phyloP scores from a whole-genome alignment of 257 asterid species.

The Catharanthus roseus region DNA sequence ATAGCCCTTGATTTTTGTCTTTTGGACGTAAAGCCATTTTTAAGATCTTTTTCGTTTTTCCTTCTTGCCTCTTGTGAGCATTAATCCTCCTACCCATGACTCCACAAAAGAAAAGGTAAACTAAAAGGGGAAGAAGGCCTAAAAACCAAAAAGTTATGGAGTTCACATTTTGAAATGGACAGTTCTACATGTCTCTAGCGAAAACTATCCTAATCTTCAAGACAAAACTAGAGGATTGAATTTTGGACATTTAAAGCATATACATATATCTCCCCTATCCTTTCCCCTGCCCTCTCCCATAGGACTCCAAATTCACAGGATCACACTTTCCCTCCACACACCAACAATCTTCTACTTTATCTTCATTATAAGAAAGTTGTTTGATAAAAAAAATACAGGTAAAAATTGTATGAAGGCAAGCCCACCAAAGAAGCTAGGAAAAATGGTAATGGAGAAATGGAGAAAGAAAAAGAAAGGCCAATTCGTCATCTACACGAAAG shows the following conservation, averaged over 20 bases:
- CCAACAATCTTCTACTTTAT: constrained; percentile 28
- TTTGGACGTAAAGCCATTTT: too few species aligned
- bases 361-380: constrained; percentile 3
- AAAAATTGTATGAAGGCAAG: constrained; percentile 26
- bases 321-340: constrained; percentile 35
- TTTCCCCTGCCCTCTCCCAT: too few species aligned
- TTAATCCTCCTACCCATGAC: not conserved
- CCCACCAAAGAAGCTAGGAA: constrained; percentile 32
- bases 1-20: too few species aligned
- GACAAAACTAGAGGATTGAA: not conserved
- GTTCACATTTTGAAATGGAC: constrained; percentile 8
- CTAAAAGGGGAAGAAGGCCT: not conserved
- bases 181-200: not conserved
- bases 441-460: constrained; percentile 36
- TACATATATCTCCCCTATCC: too few species aligned
- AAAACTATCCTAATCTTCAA: not conserved
- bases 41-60: too few species aligned
- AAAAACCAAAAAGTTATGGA: not conserved
- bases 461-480: constrained; percentile 30
- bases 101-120: not conserved
- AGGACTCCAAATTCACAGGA: constrained; percentile 17
- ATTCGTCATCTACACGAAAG: constrained; percentile 47
- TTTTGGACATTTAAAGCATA: not conserved
- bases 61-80: not conserved
- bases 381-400: not conserved